phyloP scores from a whole-genome alignment of 768 basidiomycete genomes.

The Termitomyces sp. region DNA sequence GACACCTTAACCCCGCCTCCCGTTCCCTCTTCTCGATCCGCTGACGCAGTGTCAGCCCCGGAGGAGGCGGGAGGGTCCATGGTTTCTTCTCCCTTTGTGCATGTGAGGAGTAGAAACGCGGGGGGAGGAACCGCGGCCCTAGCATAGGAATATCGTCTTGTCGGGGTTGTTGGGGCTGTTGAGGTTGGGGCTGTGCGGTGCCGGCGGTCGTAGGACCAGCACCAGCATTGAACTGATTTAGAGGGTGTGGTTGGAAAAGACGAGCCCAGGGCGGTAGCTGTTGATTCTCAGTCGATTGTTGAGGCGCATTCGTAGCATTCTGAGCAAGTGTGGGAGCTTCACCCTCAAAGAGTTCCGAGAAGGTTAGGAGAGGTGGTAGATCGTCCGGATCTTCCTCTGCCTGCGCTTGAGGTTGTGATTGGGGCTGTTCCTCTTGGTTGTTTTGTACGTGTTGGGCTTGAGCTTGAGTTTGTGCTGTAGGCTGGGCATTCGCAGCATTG shows the following conservation, averaged over 20 bases:
- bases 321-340: neutral
- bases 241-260: neutral
- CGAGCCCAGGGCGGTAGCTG: neutral
- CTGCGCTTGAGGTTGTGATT: neutral
- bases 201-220: neutral
- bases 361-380: neutral
- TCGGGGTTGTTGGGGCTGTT: neutral
- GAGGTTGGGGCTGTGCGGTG: neutral
- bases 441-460: too few relatives aligned
- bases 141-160: too few relatives aligned
- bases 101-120: neutral
- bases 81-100: conserved; percentile 30
- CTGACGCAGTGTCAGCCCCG: conserved; percentile 70
- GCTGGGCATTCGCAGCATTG: too few relatives aligned
- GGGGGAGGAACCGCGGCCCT: too few relatives aligned
- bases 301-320: neutral
- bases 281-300: neutral
- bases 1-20: conserved; percentile 69
- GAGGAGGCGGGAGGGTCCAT: conserved; percentile 62
- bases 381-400: neutral
- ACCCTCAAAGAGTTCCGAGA: neutral
- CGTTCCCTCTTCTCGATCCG: conserved; percentile 70
- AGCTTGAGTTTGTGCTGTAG: too few relatives aligned
- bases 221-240: neutral
- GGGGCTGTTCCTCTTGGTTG: neutral